Percentiles rank a stretch among this genome's conserved stretches.
phyloP scores from a whole-genome alignment of 495 filamentous ascomycete genomes.

The Glutinoglossum americanum region DNA sequence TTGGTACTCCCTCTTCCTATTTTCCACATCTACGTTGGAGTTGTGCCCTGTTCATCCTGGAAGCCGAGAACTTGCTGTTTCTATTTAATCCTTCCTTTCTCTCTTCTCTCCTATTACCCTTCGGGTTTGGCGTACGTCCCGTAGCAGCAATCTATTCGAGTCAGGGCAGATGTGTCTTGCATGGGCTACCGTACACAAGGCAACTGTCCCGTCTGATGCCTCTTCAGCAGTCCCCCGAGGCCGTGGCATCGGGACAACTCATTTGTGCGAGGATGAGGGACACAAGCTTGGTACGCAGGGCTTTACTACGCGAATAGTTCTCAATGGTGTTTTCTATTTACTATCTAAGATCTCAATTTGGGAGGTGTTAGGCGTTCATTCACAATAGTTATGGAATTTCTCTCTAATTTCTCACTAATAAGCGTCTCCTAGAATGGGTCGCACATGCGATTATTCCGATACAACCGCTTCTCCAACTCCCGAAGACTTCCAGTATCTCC shows the following conservation, averaged over 20 bases:
- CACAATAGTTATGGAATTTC: background rate
- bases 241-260: too few species aligned
- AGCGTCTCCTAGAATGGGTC: slow-evolving; percentile 14
- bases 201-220: background rate
- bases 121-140: background rate
- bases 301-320: background rate
- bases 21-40: background rate
- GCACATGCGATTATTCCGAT: slow-evolving; percentile 23
- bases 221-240: background rate
- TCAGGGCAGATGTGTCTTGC: background rate
- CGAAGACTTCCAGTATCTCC: slow-evolving; percentile 20
- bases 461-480: slow-evolving; percentile 14
- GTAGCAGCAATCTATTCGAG: too few species aligned
- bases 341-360: background rate
- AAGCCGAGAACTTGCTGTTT: too few species aligned
- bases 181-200: background rate
- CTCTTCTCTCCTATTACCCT: background rate
- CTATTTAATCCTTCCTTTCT: too few species aligned
- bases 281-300: background rate
- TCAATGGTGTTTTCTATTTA: background rate
- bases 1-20: background rate
- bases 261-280: background rate
- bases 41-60: too few species aligned
- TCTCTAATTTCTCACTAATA: background rate
- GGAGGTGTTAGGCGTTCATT: background rate